Base-by-base conservation (phyloP, 2,329 filamentous ascomycete genomes). In the Ophiostoma pallidulum region DNA sequence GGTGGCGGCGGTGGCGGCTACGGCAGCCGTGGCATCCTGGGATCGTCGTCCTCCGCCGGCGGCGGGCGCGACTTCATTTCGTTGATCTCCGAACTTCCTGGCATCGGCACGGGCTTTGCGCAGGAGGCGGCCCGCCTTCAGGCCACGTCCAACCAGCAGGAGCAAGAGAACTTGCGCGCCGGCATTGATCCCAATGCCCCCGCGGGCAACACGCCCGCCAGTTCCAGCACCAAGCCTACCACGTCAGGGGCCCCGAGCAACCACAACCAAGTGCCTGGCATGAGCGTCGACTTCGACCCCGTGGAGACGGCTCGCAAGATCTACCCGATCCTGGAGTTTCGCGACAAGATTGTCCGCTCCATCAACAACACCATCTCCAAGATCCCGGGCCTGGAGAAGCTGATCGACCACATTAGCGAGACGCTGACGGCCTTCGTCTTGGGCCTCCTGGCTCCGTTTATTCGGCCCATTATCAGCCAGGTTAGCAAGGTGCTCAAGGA, bases 351-450 rank as follows among this genome's bases (percentile, higher is more conserved):
- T 47, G 90, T 96, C 43, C 87, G 87, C 56, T 78, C 82, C 35
- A 89, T 98, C 64, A 88, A 81, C 59, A 77, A 80, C 33, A 84
- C 89, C 45, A 88, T 97, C 55, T 81, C 89, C 58, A 96, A 94
- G 69, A 84, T 98, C 33, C 92, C 92, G 0, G 91, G 91, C 0
- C 73, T 98, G 4, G 88, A 95, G 66, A 75, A 82, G 52, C 71
- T 96, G n/a, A 80, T 97, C 19, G 91, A 97, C 54, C 91, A 88
- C 58, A 94, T 98, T 58, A 87, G 85, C 48, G 92, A 98, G 68
- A 91, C 86, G 2, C 72, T 98, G 35, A 95, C 91, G 0, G 75
- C 95, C 7, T 97, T 97, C 62, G 79, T 98, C 43, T 76, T 98
- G 52, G 90, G 89, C 6, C 76, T 98, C 1, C 74, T 98, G 16